Percentiles rank a stretch among this genome's conserved stretches.
Conservation (phyloP, 139 green algal genomes). For the Auxenochlorella pyrenoidosa region DNA sequence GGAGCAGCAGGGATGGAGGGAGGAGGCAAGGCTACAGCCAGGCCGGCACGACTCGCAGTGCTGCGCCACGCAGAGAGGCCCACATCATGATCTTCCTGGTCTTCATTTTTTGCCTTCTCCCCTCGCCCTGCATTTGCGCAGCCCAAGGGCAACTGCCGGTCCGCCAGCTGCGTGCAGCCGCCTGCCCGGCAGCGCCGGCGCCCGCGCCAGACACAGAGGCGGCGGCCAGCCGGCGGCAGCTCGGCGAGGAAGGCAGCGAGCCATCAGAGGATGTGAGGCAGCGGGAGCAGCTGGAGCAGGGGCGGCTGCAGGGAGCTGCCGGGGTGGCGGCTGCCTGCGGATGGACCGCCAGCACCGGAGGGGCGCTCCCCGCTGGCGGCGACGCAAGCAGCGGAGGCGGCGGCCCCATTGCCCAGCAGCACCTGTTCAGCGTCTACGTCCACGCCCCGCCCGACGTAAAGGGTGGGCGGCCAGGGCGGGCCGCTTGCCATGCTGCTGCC, state of each 20-base stretch:
- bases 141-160: background rate
- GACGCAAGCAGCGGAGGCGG: background rate
- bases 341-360: background rate
- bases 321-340: conserved; percentile 16
- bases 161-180: background rate
- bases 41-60: no score
- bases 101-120: no score
- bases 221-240: background rate
- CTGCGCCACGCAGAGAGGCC: no score
- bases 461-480: background rate
- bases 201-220: background rate
- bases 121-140: background rate
- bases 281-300: background rate
- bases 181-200: background rate
- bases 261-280: background rate
- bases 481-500: background rate
- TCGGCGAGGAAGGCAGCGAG: background rate
- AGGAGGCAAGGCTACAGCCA: background rate
- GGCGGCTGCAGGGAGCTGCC: background rate
- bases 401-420: conserved; percentile 10
- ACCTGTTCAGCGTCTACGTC: conserved; percentile 49
- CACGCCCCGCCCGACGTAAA: conserved; percentile 42
- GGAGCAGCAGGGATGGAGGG: background rate
- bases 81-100: no score
- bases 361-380: background rate